phyloP scores from a whole-genome alignment of 2,329 filamentous ascomycete genomes.

The Diaporthe ampelina region DNA sequence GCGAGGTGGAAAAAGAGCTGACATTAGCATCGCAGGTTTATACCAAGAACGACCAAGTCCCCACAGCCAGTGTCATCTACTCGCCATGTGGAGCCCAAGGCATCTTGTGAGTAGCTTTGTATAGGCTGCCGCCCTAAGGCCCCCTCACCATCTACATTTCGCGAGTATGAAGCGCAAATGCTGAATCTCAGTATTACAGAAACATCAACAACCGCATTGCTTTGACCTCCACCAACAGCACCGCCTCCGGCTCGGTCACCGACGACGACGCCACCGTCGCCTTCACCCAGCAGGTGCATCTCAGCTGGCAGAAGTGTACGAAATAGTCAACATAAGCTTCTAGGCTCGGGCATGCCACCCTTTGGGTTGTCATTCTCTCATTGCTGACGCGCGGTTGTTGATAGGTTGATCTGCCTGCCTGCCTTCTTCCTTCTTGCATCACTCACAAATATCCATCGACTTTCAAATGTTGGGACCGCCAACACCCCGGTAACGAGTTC shows the following conservation, averaged over 20 bases:
- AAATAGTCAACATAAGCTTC: conserved; percentile 16
- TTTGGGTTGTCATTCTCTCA: conserved; percentile 6
- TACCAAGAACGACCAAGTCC: conserved; percentile 60
- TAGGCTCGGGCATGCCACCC: conserved; percentile 8
- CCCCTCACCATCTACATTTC: background rate
- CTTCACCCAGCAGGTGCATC: conserved; percentile 55
- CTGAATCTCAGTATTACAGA: background rate
- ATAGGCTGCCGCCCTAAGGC: too few species aligned
- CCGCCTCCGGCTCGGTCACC: conserved; percentile 53
- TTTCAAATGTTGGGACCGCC: background rate
- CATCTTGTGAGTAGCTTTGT: conserved; percentile 50
- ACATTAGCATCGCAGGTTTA: conserved; percentile 42
- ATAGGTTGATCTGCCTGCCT: conserved; percentile 16
- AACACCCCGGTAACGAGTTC: background rate
- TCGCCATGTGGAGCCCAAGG: conserved; percentile 61
- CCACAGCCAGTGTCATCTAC: conserved; percentile 60
- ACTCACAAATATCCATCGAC: too few species aligned
- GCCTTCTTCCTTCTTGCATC: background rate
- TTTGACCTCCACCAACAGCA: conserved; percentile 50
- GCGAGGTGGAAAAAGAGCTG: background rate
- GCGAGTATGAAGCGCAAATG: background rate
- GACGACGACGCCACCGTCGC: conserved; percentile 57
- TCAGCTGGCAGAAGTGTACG: conserved; percentile 49
- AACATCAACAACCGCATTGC: conserved; percentile 57
- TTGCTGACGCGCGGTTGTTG: conserved; percentile 4